Percentiles rank a stretch among this genome's conserved stretches.
These are phyloP conservation scores for Leccinum imitatum DNA, from an alignment of 768 basidiomycete genomes.

Conservation along the genomic window DNA sequence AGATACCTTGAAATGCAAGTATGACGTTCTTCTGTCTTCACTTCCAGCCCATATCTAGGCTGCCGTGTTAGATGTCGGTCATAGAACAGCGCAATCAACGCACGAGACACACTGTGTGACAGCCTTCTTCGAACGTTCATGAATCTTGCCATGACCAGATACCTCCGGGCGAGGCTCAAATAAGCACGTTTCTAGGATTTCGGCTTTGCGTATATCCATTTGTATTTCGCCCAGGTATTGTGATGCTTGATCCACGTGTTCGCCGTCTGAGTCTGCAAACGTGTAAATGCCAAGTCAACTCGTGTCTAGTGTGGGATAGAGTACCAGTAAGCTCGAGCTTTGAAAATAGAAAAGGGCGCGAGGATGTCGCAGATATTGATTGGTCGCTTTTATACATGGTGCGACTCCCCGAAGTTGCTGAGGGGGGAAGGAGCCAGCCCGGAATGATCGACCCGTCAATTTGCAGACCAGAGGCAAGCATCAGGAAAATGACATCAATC, in stretches of 20 bases:
- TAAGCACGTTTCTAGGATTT: fast-evolving
- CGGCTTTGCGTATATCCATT: slow-evolving; percentile 10
- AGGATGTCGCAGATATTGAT: slow-evolving; percentile 14
- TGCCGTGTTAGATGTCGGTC: background rate
- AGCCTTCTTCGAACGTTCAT: slow-evolving; percentile 34
- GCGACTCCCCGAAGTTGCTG: background rate
- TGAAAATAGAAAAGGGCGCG: slow-evolving; percentile 26
- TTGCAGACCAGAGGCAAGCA: slow-evolving; percentile 2
- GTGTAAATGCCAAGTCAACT: slow-evolving; percentile 5
- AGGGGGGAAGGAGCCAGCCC: slow-evolving; percentile 10
- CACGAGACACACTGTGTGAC: slow-evolving; percentile 30
- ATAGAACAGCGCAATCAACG: slow-evolving; percentile 4
- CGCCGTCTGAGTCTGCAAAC: slow-evolving; percentile 26
- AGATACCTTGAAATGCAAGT: background rate
- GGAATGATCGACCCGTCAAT: slow-evolving; percentile 21
- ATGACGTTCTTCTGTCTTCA: background rate
- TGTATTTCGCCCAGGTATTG: slow-evolving; percentile 23
- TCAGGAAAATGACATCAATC: too few relatives aligned
- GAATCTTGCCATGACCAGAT: slow-evolving; percentile 20
- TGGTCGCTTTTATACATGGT: slow-evolving; percentile 3
- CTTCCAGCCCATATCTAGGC: slow-evolving; percentile 27
- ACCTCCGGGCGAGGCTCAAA: background rate
- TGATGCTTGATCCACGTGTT: slow-evolving; percentile 17
- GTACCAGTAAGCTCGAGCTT: slow-evolving; percentile 32
- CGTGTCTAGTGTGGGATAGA: background rate